These are phyloP conservation scores for Mortierella antarctica DNA, from an alignment of 192 early-diverging fungal species.

Conservation along the genomic window DNA sequence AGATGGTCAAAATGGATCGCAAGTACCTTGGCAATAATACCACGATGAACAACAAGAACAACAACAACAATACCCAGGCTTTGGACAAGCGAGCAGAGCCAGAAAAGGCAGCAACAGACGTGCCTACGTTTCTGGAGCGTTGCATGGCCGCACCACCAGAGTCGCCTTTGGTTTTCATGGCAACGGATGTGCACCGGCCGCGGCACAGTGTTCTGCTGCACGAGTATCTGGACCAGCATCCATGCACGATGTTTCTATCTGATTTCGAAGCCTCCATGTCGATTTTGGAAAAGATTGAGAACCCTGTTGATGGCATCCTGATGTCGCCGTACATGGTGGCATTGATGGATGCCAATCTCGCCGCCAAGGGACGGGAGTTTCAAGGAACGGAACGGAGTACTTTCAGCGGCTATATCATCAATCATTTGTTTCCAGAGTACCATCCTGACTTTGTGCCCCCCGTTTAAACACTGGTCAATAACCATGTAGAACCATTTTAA, in stretches of 20 bases:
- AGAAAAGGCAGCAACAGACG: neutral
- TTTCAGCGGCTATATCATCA: constrained; percentile 40
- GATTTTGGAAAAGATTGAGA: constrained; percentile 22
- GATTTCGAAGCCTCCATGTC: constrained; percentile 37
- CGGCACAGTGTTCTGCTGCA: constrained; percentile 31
- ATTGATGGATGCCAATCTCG: constrained; percentile 45
- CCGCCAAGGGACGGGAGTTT: constrained; percentile 34
- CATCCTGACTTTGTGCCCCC: constrained; percentile 9
- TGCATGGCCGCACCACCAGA: constrained; percentile 18
- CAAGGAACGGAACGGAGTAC: constrained; percentile 45
- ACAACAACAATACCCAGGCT: neutral
- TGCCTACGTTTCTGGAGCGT: constrained; percentile 24
- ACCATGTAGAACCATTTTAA: neutral
- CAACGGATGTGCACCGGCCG: constrained; percentile 58
- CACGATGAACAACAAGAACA: neutral
- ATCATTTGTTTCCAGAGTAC: constrained; percentile 41
- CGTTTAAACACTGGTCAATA: neutral
- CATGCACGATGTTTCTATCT: constrained; percentile 54
- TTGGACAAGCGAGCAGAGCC: too few relatives aligned
- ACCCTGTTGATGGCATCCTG: constrained; percentile 28
- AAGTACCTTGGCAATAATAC: neutral
- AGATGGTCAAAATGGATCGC: constrained; percentile 30
- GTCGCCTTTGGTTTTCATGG: constrained; percentile 57
- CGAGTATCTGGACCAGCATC: constrained; percentile 35
- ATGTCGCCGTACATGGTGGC: constrained; percentile 44